Evolutionary conservation across 768 basidiomycete species (phyloP).

Genomic region (Naganishia antarctica): DNA sequence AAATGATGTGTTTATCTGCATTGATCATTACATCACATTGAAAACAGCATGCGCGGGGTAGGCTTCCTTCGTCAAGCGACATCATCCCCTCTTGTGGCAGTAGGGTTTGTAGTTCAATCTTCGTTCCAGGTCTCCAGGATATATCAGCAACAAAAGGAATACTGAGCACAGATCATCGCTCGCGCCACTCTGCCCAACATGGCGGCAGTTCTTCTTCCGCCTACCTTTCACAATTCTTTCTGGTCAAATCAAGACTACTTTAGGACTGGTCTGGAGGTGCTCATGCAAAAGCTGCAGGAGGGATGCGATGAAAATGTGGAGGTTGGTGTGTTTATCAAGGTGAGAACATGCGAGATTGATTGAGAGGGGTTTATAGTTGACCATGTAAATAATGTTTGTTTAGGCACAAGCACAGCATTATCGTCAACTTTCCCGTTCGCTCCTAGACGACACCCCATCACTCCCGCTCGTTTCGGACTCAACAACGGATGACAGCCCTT

Average conservation of each 20-base stretch:
- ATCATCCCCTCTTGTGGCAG: too few relatives aligned
- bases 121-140: too few relatives aligned
- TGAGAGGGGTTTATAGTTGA: slow-evolving; percentile 16
- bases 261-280: slow-evolving; percentile 70
- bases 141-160: too few relatives aligned
- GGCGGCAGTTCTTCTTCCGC: slow-evolving; percentile 84
- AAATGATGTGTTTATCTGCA: too few relatives aligned
- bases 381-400: slow-evolving; percentile 28
- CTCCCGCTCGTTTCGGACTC: slow-evolving; percentile 28
- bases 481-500: slow-evolving; percentile 33
- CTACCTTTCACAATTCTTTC: slow-evolving; percentile 84
- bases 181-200: slow-evolving; percentile 21
- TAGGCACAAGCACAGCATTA: slow-evolving; percentile 69
- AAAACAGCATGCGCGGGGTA: too few relatives aligned
- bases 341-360: slow-evolving; percentile 48
- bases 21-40: too few relatives aligned
- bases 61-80: too few relatives aligned
- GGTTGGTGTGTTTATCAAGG: slow-evolving; percentile 74
- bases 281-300: slow-evolving; percentile 73
- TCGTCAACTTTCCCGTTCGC: slow-evolving; percentile 57
- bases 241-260: slow-evolving; percentile 90
- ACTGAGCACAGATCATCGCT: too few relatives aligned
- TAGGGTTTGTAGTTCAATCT: too few relatives aligned
- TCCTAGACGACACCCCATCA: slow-evolving; percentile 49
- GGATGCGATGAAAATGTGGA: slow-evolving; percentile 78